Conservation (phyloP, 2,329 filamentous ascomycete species). For the Stenocarpella maydis region DNA sequence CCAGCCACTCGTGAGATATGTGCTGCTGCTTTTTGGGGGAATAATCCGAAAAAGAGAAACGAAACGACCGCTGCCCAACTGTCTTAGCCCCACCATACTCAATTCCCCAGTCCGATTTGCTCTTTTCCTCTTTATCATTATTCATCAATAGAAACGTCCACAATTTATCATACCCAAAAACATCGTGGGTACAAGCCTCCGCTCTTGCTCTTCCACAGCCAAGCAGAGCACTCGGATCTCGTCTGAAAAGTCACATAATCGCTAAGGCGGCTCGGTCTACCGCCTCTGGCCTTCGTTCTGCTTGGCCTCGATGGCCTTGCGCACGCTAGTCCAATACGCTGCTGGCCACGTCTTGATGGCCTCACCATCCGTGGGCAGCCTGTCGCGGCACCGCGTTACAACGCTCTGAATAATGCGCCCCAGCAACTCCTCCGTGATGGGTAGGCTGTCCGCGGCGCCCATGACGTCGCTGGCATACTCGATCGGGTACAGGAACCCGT, state of each 20-base stretch:
- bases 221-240: neutral
- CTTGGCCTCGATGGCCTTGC: conserved; percentile 55
- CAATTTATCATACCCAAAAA: neutral
- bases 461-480: conserved; percentile 52
- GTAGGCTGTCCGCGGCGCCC: conserved; percentile 57
- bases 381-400: conserved; percentile 64
- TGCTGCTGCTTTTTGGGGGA: conserved; percentile 19
- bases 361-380: conserved; percentile 67
- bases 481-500: conserved; percentile 71
- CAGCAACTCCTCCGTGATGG: conserved; percentile 69
- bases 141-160: conserved; percentile 12
- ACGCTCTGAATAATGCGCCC: conserved; percentile 70
- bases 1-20: conserved; percentile 18
- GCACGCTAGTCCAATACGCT: conserved; percentile 68
- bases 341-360: conserved; percentile 63
- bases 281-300: conserved; percentile 36
- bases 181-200: neutral
- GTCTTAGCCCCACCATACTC: conserved; percentile 4
- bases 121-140: conserved; percentile 16
- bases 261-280: conserved; percentile 6
- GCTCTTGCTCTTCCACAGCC: neutral
- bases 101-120: neutral
- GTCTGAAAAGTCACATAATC: neutral
- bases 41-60: conserved; percentile 9
- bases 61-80: conserved; percentile 29